Conservation (phyloP, 1,284 basidiomycete genomes). For the Rhodotorula sp. region DNA sequence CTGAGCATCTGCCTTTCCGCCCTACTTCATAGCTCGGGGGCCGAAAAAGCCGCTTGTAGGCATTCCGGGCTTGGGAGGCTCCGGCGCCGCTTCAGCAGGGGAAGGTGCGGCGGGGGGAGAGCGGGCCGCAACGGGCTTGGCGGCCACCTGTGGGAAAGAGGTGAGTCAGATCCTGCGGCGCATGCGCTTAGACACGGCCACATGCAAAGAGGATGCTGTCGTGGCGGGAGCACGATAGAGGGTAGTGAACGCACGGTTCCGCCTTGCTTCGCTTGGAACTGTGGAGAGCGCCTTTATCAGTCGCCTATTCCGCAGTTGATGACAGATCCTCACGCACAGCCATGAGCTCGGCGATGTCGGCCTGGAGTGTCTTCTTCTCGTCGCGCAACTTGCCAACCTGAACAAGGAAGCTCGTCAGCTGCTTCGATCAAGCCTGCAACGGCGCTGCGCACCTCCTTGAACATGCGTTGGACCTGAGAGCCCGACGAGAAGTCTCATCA, state of each 20-base stretch:
- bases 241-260: constrained; percentile 6
- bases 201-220: background rate
- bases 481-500: background rate
- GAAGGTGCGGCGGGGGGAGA: background rate
- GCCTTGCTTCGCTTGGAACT: constrained; percentile 32
- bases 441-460: constrained; percentile 25
- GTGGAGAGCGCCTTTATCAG: background rate
- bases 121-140: background rate
- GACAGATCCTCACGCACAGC: background rate
- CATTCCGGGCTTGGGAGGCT: background rate
- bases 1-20: background rate
- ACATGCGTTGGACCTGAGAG: constrained; percentile 38
- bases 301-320: background rate
- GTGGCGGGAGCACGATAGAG: no score
- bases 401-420: no score
- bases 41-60: constrained; percentile 21
- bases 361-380: constrained; percentile 36
- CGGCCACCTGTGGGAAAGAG: background rate
- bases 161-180: no score
- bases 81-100: background rate
- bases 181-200: background rate
- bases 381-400: constrained; percentile 38
- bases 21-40: constrained; percentile 10
- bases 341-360: constrained; percentile 37
- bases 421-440: no score